Percentiles rank a stretch among this genome's conserved stretches.
Conservation (phyloP, 805 yeast genomes). For the Cyberlindnera bimundalis region DNA sequence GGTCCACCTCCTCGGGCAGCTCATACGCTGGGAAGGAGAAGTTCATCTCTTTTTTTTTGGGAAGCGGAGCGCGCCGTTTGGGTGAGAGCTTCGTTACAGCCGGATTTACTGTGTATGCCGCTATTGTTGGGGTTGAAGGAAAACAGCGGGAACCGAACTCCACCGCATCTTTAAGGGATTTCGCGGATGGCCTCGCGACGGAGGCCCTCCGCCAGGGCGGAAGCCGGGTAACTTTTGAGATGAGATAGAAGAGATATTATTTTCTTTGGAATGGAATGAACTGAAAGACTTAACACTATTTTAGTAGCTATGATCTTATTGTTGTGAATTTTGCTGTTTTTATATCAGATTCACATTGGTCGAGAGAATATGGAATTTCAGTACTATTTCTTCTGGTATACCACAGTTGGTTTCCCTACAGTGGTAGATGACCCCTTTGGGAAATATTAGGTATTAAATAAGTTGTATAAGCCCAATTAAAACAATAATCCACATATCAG, state of each 20-base stretch:
- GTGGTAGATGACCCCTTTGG: too few relatives aligned
- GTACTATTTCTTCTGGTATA: too few relatives aligned
- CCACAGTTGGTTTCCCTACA: too few relatives aligned
- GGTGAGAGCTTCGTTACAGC: too few relatives aligned
- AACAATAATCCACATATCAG: too few relatives aligned
- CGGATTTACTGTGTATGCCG: not conserved
- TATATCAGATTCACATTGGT: too few relatives aligned
- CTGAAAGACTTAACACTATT: not conserved
- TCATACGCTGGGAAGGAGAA: conserved; percentile 7
- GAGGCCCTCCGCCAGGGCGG: too few relatives aligned
- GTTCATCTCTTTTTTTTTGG: conserved; percentile 1
- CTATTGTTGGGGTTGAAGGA: not conserved
- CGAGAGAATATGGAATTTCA: too few relatives aligned
- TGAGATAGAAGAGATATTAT: too few relatives aligned
- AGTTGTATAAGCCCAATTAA: too few relatives aligned
- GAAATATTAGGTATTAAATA: too few relatives aligned
- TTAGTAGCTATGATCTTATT: not conserved
- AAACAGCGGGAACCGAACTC: conserved; percentile 6
- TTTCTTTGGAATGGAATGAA: not conserved
- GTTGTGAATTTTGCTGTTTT: not conserved
- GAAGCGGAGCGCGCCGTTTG: too few relatives aligned
- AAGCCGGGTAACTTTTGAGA: not conserved
- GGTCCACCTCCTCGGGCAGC: conserved; percentile 9
- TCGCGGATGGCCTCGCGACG: not conserved
- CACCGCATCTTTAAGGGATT: not conserved